Conservation (phyloP, 1,284 basidiomycete species). For the Entoloma clypeatum region DNA sequence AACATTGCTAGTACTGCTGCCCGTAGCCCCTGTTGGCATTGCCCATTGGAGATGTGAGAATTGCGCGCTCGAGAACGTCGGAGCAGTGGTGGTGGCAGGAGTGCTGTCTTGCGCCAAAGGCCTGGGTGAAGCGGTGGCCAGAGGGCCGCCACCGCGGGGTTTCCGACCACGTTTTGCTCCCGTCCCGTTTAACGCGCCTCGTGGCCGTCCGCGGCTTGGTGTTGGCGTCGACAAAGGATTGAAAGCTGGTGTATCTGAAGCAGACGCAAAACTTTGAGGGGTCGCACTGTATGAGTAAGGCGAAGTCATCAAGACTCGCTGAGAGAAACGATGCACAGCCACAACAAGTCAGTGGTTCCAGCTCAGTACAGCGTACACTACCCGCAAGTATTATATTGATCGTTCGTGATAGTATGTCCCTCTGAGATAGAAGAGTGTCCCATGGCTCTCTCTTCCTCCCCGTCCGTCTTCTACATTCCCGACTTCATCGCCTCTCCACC, state of each 20-base stretch:
- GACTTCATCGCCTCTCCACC: slow-evolving; percentile 34
- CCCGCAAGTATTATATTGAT: slow-evolving; percentile 12
- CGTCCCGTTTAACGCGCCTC: slow-evolving; percentile 27
- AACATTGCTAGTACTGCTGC: slow-evolving; percentile 2
- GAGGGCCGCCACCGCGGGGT: slow-evolving; percentile 40
- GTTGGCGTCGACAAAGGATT: slow-evolving; percentile 19
- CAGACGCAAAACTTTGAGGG: no score
- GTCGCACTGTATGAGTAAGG: no score
- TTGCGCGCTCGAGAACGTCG: slow-evolving; percentile 20
- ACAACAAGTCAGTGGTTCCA: neutral
- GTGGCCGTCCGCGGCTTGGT: slow-evolving; percentile 36
- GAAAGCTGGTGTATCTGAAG: slow-evolving; percentile 4
- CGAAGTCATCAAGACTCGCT: no score
- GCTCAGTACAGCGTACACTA: neutral
- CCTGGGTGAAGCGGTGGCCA: slow-evolving; percentile 27
- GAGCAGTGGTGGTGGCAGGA: slow-evolving; percentile 14
- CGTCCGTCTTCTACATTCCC: slow-evolving; percentile 29
- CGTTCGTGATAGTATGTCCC: slow-evolving; percentile 39
- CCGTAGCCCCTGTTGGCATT: slow-evolving; percentile 6
- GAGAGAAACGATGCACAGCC: no score
- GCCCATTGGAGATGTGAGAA: slow-evolving; percentile 44
- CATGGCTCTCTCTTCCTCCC: slow-evolving; percentile 48
- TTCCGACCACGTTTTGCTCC: slow-evolving; percentile 59
- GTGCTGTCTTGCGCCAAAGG: slow-evolving; percentile 19
- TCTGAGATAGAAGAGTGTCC: slow-evolving; percentile 52